Conservation (phyloP, 306 rosid genomes). For the Adenanthera pavonina region DNA sequence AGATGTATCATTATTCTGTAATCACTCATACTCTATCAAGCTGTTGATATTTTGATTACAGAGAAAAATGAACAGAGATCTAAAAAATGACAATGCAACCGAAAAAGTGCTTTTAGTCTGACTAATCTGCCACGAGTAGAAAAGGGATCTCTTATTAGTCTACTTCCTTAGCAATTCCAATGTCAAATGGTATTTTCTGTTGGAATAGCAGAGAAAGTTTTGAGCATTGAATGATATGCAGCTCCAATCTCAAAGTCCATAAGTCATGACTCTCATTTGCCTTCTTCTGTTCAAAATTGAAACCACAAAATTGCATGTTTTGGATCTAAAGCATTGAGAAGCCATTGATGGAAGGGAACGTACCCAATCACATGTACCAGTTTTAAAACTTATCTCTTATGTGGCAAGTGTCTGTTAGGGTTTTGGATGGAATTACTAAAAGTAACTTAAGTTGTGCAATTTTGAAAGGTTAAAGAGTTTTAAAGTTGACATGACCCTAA, state of each 20-base stretch:
- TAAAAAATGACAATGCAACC: not conserved
- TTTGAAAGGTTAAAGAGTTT: not conserved
- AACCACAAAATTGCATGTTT: not conserved
- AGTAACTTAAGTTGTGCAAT: not conserved
- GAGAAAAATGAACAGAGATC: not conserved
- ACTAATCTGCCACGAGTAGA: not conserved
- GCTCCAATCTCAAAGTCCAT: not conserved
- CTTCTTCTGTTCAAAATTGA: not conserved
- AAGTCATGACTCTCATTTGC: not conserved
- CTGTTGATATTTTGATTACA: not conserved
- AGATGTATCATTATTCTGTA: not conserved
- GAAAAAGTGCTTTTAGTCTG: not conserved
- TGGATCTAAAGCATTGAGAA: not conserved
- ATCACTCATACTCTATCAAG: not conserved
- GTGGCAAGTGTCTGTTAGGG: not conserved
- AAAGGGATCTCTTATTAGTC: not conserved
- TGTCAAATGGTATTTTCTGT: too few species aligned
- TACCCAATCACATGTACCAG: not conserved
- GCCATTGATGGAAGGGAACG: not conserved
- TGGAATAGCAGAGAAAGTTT: too few species aligned
- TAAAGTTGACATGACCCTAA: not conserved
- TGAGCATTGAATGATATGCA: too few species aligned
- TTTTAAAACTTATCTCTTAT: not conserved
- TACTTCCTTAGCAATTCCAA: not conserved
- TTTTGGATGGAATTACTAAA: not conserved